Conservation (phyloP, 2,329 filamentous ascomycete species). For the Blumeria hordei region DNA sequence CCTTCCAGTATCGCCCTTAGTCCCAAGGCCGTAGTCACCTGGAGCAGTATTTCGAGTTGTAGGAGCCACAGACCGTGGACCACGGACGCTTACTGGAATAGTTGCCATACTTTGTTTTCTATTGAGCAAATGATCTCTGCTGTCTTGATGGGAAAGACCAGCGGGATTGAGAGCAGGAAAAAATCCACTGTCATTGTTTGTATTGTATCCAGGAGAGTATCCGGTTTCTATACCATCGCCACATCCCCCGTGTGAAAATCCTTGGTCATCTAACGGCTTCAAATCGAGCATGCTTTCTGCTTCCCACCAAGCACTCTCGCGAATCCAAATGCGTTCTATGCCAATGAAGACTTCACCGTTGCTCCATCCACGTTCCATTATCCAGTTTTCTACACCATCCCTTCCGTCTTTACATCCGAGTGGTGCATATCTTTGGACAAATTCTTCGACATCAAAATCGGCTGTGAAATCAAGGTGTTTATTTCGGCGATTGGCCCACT, state of each 20-base stretch:
- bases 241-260: conserved; percentile 19
- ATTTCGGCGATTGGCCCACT: conserved; percentile 89
- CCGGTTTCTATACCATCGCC: conserved; percentile 42
- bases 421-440: conserved; percentile 54
- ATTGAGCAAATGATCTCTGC: conserved; percentile 44
- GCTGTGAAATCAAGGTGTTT: conserved; percentile 85
- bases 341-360: conserved; percentile 90
- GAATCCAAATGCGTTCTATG: conserved; percentile 82
- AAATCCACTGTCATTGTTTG: conserved; percentile 34
- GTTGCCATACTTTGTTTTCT: conserved; percentile 8
- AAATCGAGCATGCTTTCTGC: conserved; percentile 88
- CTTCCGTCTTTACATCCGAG: conserved; percentile 75
- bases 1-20: conserved; percentile 51
- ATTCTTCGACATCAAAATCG: conserved; percentile 88
- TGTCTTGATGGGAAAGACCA: conserved; percentile 36
- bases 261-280: conserved; percentile 23
- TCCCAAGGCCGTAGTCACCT: conserved; percentile 76
- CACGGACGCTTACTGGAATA: conserved; percentile 22
- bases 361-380: conserved; percentile 88
- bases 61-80: conserved; percentile 36
- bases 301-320: conserved; percentile 91
- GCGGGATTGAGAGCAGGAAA: conserved; percentile 33
- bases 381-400: conserved; percentile 85
- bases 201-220: conserved; percentile 29
- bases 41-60: conserved; percentile 30